Conservation (phyloP, 805 yeast genomes). For the Torulaspora gathmanii region DNA sequence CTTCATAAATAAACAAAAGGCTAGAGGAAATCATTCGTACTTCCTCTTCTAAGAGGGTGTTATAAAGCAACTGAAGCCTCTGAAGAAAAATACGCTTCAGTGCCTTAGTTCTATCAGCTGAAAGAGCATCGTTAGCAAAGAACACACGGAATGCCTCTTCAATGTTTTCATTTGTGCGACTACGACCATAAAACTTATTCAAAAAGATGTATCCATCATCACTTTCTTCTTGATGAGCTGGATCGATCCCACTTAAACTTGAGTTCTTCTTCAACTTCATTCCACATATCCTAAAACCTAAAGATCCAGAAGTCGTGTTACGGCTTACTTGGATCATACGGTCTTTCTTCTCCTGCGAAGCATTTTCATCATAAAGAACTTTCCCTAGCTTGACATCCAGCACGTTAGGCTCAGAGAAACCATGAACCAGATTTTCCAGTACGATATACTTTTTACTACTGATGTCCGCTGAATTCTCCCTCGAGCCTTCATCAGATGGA, state of each 20-base stretch:
- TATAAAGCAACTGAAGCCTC: constrained; percentile 62
- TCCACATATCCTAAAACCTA: constrained; percentile 80
- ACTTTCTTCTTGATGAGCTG: constrained; percentile 17
- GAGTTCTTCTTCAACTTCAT: constrained; percentile 51
- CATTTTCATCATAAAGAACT: constrained; percentile 57
- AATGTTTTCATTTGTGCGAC: constrained; percentile 43
- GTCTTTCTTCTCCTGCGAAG: constrained; percentile 53
- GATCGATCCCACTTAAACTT: constrained; percentile 18
- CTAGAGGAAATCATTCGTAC: constrained; percentile 68
- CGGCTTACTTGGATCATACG: constrained; percentile 61
- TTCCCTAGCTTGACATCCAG: constrained; percentile 83
- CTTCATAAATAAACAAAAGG: constrained; percentile 68
- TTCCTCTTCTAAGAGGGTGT: constrained; percentile 58
- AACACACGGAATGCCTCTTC: constrained; percentile 42
- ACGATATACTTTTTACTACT: constrained; percentile 47
- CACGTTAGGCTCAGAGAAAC: constrained; percentile 62
- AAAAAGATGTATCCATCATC: constrained; percentile 45
- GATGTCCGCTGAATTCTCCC: background rate
- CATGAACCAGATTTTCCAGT: constrained; percentile 62
- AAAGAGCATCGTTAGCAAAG: constrained; percentile 41
- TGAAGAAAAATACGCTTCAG: constrained; percentile 46
- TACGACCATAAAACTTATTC: constrained; percentile 70
- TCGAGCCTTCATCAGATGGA: constrained; percentile 3
- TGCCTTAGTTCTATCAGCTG: constrained; percentile 32
- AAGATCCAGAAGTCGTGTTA: constrained; percentile 74